Evolutionary conservation across 2,329 filamentous ascomycete species (phyloP), one percentile per base, ranked within the genome.

Genomic region (Acrocalymma vagum): DNA sequence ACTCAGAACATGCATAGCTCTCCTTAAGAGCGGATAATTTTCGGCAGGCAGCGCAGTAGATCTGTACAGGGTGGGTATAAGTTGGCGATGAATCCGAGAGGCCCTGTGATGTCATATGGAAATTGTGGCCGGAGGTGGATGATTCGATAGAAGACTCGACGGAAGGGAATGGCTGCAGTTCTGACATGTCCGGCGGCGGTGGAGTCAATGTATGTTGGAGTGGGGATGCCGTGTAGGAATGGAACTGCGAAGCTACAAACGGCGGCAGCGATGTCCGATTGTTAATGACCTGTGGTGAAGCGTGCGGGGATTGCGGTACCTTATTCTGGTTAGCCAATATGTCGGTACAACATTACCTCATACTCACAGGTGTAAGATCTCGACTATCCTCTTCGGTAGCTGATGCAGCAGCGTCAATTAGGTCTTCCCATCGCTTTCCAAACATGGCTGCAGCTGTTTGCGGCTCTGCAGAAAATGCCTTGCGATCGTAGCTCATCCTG

Each of bases 1-100:
- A 97, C 70, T 96, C 92, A 1, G 92, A 96, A 69, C 93, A 97
- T 15, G 93, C 93, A 63, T 91, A 96, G 22, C 90, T 94, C 60
- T 93, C 88, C 60, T 85, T 86, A 17, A 97, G 75, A 9, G 86
- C 75, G 35, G 87, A 92, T 13, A 91, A 78, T 24, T 86, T 83
- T 51, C 89, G 85, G 64, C 93, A 97, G 31, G 87, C 88, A 14
- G 92, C 89, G 67, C 93, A 97, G 67, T 95, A 96, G 27, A 97
- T 95, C 65, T 95, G 89, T 3, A 93, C 87, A 21, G 68, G 60
- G 25, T 70, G 68, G 9, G 58, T 56, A 34, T 61, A 70, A 11
- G 59, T 65, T 6, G 90, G 88, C 6, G 86, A 85, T 13, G 82
- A 83, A 73, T 88, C 69, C 21, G 73, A 72, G 9, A 76, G 63